A percentile compares a stretch with the other conserved stretches of the same genome.
These are phyloP conservation scores for Mortierella antarctica DNA, from an alignment of 192 early-diverging fungal species.

Conservation along the genomic window DNA sequence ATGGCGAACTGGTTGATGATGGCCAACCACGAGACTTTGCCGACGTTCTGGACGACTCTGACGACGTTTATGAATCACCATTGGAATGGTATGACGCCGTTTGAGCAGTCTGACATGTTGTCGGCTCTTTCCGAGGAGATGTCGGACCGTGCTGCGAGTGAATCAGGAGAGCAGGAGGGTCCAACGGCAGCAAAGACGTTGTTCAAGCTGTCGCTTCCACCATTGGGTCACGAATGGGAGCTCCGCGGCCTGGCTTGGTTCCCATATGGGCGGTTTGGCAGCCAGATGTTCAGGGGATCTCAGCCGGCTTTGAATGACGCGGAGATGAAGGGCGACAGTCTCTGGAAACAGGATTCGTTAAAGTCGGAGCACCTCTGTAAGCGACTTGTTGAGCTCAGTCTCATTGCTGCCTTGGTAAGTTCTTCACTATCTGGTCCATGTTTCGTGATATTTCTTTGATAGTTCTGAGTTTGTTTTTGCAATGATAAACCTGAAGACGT, in stretches of 20 bases:
- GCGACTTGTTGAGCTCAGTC: constrained; percentile 43
- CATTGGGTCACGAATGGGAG: constrained; percentile 60
- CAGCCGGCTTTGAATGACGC: constrained; percentile 23
- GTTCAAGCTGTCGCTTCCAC: constrained; percentile 44
- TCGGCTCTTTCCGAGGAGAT: constrained; percentile 42
- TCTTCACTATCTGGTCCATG: neutral
- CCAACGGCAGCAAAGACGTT: neutral
- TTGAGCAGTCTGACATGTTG: constrained; percentile 52
- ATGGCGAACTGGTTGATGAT: constrained; percentile 33
- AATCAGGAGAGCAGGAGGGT: constrained; percentile 3
- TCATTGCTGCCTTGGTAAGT: constrained; percentile 40
- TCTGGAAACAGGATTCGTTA: constrained; percentile 38
- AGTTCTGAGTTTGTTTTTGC: neutral
- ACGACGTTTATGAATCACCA: constrained; percentile 49
- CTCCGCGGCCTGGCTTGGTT: constrained; percentile 64
- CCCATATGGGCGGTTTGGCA: constrained; percentile 14
- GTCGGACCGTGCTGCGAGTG: neutral
- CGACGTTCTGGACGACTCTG: constrained; percentile 49
- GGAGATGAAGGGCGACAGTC: constrained; percentile 34
- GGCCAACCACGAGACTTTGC: constrained; percentile 19
- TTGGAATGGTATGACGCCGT: constrained; percentile 38
- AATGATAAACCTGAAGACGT: neutral
- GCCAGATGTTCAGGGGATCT: constrained; percentile 25
- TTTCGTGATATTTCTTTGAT: no score
- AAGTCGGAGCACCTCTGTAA: constrained; percentile 36